Percentiles rank a stretch among this genome's conserved stretches.
Conservation (phyloP, 1,284 basidiomycete genomes). For the Ceratobasidium sp. region DNA sequence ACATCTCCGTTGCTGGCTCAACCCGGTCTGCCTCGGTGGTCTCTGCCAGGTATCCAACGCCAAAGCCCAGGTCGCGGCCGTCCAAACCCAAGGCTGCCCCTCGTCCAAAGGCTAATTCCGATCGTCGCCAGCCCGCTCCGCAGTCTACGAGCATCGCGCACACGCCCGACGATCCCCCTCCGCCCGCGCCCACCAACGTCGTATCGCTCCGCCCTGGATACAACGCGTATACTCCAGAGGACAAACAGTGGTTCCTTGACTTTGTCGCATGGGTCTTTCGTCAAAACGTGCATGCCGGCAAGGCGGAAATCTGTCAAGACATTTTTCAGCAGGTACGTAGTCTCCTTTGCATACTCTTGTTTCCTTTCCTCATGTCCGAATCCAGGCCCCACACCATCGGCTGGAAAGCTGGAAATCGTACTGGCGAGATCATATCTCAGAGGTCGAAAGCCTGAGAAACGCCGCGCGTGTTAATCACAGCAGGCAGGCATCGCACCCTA, state of each 20-base stretch:
- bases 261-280: slow-evolving; percentile 36
- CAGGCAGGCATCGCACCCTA: neutral
- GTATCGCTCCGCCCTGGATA: slow-evolving; percentile 36
- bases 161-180: slow-evolving; percentile 28
- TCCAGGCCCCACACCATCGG: slow-evolving; percentile 36
- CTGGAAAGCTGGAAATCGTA: slow-evolving; percentile 38
- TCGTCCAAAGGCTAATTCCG: neutral
- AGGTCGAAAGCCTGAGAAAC: slow-evolving; percentile 22
- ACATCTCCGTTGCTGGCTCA: slow-evolving; percentile 20
- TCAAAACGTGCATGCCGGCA: slow-evolving; percentile 35
- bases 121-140: neutral
- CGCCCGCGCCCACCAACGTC: slow-evolving; percentile 25
- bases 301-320: slow-evolving; percentile 38
- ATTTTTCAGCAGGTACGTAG: slow-evolving; percentile 37
- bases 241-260: slow-evolving; percentile 35
- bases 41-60: slow-evolving; percentile 12
- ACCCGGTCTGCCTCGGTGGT: slow-evolving; percentile 9
- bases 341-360: neutral
- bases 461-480: neutral
- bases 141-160: slow-evolving; percentile 21
- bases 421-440: slow-evolving; percentile 37
- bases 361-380: neutral
- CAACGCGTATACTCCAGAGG: slow-evolving; percentile 23
- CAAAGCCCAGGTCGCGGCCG: neutral
- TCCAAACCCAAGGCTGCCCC: slow-evolving; percentile 2